Base-by-base conservation (phyloP, 139 green algal species). In the Mesotaenium endlicherianum region DNA sequence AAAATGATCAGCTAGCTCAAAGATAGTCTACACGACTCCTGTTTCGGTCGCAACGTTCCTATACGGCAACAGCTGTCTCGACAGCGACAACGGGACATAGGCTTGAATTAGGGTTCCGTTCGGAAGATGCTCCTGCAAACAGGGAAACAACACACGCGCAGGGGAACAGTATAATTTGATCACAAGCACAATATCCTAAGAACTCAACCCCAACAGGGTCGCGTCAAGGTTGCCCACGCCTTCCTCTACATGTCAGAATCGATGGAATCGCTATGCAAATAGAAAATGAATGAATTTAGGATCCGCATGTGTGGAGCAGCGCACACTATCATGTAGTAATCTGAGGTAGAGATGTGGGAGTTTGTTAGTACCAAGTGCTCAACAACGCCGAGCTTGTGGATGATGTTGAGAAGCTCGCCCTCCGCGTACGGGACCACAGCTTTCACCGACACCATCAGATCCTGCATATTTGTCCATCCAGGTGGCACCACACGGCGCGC, bases 321-420 rank as follows among this genome's bases (percentile, higher is more conserved):
- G 64, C 20, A 79, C 20, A 70, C 16, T 40, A 42, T 75, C 64
- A 55, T 44, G 38, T 40, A 64, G 26, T 34, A 34, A 64, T 34
- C 20, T 34, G 26, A 64, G 26, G 20, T 34, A 64, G 26, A 64
- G 26, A 26, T 64, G 20, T 64, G 20, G 26, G 53, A 64, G 20
- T 64, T 26, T 64, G 20, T 26, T 64, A 20, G 26, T 64, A 81
- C 74, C 74, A 69, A 20, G 2, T 5, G 4, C 30, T 83, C 53
- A 2, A 77, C 50, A 31, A 76, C 44, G 4, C 76, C 76, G 3
- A 77, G 30, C 38, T 47, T 4, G 43, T 83, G 53, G n/a, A 83
- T 77, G n/a, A 83, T 34, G 40, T 84, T 60, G 41, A 92, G 70
- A 42, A 91, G 49, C 41, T 90, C 86, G 20, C 81, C 87, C 8